phyloP scores from a whole-genome alignment of 2,329 filamentous ascomycete genomes.

The Sclerotinia borealis region DNA sequence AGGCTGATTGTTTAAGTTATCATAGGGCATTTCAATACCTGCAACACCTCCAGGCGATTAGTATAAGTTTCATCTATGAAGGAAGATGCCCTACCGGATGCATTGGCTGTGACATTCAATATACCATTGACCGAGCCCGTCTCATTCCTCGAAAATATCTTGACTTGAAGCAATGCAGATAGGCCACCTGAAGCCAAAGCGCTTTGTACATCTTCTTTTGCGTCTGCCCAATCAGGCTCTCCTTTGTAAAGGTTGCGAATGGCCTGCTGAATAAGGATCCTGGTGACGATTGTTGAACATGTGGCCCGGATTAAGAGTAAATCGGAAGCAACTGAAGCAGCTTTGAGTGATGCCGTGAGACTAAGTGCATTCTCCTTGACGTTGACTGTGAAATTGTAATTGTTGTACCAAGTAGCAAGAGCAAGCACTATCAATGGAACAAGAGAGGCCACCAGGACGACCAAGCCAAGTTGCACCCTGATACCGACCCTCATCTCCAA shows the following conservation, averaged over 20 bases:
- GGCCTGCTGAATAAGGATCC: constrained; percentile 52
- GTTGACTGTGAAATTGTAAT: constrained; percentile 52
- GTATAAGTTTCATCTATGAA: background rate
- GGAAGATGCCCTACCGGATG: constrained; percentile 17
- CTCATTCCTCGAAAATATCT: constrained; percentile 64
- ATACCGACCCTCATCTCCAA: constrained; percentile 74
- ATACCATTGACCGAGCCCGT: constrained; percentile 52
- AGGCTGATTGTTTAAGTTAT: constrained; percentile 47
- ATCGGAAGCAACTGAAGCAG: constrained; percentile 72
- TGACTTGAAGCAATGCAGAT: constrained; percentile 58
- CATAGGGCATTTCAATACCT: constrained; percentile 56
- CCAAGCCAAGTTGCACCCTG: constrained; percentile 74
- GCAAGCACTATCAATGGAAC: constrained; percentile 71
- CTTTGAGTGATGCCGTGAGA: constrained; percentile 80
- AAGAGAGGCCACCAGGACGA: constrained; percentile 71
- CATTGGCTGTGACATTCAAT: constrained; percentile 55
- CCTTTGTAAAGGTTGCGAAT: constrained; percentile 47
- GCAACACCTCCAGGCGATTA: constrained; percentile 21
- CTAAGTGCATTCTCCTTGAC: constrained; percentile 58
- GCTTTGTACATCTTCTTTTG: constrained; percentile 60
- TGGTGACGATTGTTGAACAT: constrained; percentile 64
- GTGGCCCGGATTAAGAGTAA: constrained; percentile 73
- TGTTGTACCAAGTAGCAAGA: constrained; percentile 64
- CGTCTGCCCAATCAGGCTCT: constrained; percentile 58
- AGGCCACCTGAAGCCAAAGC: constrained; percentile 55